Conservation (phyloP, 805 yeast genomes). For the Kazachstania martiniae region DNA sequence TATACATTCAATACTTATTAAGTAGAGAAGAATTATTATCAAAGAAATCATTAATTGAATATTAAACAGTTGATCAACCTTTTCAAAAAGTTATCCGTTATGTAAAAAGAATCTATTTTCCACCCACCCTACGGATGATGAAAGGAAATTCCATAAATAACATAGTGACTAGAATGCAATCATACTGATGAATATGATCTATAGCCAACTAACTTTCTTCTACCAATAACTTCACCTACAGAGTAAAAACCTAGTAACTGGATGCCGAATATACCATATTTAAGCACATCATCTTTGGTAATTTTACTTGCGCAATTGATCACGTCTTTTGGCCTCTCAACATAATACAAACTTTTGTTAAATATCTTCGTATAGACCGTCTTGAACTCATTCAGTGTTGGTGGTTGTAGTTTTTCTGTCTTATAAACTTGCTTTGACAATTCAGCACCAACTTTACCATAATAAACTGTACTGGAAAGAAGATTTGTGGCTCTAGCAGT, state of each 20-base stretch:
- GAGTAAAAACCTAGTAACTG: constrained; percentile 89
- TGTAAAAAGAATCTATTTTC: too few relatives aligned
- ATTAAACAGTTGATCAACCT: too few relatives aligned
- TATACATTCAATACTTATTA: too few relatives aligned
- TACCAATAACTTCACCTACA: constrained; percentile 91
- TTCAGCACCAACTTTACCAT: constrained; percentile 51
- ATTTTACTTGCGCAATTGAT: constrained; percentile 32
- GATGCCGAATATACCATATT: constrained; percentile 63
- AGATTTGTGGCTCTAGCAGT: constrained; percentile 19
- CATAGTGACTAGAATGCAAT: too few relatives aligned
- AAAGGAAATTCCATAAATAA: too few relatives aligned
- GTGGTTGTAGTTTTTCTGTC: constrained; percentile 91
- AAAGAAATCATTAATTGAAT: too few relatives aligned
- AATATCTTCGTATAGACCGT: constrained; percentile 51
- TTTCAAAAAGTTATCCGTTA: too few relatives aligned
- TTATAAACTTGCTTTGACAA: constrained; percentile 57
- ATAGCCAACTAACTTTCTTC: constrained; percentile 90
- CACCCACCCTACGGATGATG: too few relatives aligned
- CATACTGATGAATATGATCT: constrained; percentile 22
- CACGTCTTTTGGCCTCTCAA: constrained; percentile 52
- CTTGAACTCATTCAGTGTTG: constrained; percentile 65
- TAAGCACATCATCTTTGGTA: constrained; percentile 38
- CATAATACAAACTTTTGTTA: constrained; percentile 33
- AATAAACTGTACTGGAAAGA: constrained; percentile 54
- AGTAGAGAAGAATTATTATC: too few relatives aligned